Percentiles rank a stretch among this genome's conserved stretches.
phyloP scores from a whole-genome alignment of 2,329 filamentous ascomycete genomes.

The Aspergillus melleus region DNA sequence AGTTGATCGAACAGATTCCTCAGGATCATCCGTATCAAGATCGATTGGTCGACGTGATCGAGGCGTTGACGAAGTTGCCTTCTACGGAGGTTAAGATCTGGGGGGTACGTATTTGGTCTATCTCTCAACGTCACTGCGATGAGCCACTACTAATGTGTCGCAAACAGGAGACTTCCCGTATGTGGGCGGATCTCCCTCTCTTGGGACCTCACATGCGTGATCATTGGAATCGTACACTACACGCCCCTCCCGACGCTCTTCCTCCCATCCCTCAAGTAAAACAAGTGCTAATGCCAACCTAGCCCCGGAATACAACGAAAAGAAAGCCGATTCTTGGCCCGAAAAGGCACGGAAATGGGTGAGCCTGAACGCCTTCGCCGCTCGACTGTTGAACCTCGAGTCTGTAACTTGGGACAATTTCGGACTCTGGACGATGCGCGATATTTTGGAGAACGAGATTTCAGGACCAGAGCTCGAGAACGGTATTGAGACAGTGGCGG shows the following conservation, averaged over 20 bases:
- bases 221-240: constrained; percentile 11
- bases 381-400: constrained; percentile 8
- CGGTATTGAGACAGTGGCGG: constrained; percentile 3
- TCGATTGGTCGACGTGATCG: constrained; percentile 8
- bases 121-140: neutral
- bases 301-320: constrained; percentile 1
- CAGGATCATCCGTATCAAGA: constrained; percentile 9
- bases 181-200: constrained; percentile 13
- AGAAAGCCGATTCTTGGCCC: neutral
- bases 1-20: constrained; percentile 10
- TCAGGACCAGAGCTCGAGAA: neutral
- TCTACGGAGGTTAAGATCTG: constrained; percentile 11
- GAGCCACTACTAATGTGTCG: neutral
- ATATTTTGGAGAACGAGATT: constrained; percentile 8
- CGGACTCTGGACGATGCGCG: constrained; percentile 12
- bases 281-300: neutral
- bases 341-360: constrained; percentile 5
- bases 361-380: constrained; percentile 13
- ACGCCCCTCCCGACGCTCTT: neutral
- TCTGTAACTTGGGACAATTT: constrained; percentile 1
- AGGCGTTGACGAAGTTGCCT: constrained; percentile 7
- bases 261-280: neutral
- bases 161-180: neutral
- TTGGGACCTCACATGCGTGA: constrained; percentile 13
- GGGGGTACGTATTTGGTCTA: constrained; percentile 1